Percentiles rank a stretch among this genome's conserved stretches.
Conservation (phyloP, 2,329 filamentous ascomycete species). For the Ceratocystis colombiana region DNA sequence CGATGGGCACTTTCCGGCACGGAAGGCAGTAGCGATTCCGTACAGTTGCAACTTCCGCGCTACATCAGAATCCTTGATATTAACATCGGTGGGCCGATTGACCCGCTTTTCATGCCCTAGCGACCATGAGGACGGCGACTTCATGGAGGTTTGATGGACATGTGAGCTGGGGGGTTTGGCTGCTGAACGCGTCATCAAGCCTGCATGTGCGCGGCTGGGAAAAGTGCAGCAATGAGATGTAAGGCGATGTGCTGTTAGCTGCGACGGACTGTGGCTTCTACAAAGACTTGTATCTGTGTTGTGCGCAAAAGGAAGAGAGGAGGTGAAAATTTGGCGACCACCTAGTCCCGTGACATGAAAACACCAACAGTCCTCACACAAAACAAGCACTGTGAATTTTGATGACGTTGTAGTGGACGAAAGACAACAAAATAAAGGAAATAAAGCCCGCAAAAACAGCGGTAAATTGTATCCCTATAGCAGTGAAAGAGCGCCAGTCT, state of each 20-base stretch:
- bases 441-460: background rate
- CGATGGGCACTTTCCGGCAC: slow-evolving; percentile 81
- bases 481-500: background rate
- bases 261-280: background rate
- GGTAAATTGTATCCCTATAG: background rate
- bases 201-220: background rate
- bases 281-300: background rate
- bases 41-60: slow-evolving; percentile 92
- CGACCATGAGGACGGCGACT: slow-evolving; percentile 6
- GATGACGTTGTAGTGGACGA: background rate
- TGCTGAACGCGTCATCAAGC: slow-evolving; percentile 18
- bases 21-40: slow-evolving; percentile 77
- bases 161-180: slow-evolving; percentile 31
- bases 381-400: background rate
- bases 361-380: background rate
- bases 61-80: slow-evolving; percentile 74
- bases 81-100: slow-evolving; percentile 62
- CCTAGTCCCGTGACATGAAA: slow-evolving; percentile 3
- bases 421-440: background rate
- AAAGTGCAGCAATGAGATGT: background rate
- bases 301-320: background rate
- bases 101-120: slow-evolving; percentile 37
- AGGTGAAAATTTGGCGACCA: background rate
- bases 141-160: background rate
- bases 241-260: too few relatives aligned